Conservation (phyloP, 305 asterid genomes). For the Caryopteris hybrid region DNA sequence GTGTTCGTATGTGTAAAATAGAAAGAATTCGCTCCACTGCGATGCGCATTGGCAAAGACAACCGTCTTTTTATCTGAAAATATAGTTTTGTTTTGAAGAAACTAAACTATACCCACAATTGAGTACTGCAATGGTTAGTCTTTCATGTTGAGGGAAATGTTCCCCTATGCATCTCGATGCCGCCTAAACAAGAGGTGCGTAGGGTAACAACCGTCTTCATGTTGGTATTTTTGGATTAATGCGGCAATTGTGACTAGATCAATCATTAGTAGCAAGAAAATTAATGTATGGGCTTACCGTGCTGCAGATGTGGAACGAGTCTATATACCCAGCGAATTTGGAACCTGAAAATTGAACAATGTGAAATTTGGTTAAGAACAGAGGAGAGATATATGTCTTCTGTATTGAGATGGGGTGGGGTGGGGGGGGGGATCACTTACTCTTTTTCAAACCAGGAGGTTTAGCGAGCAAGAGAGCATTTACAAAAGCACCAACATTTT, state of each 20-base stretch:
- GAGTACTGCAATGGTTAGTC: background rate
- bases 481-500: constrained; percentile 86
- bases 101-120: background rate
- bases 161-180: background rate
- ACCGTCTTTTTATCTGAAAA: background rate
- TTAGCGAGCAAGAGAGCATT: constrained; percentile 87
- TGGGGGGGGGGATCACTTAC: constrained; percentile 42
- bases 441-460: constrained; percentile 95
- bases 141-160: background rate
- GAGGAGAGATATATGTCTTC: background rate
- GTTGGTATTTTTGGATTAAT: background rate
- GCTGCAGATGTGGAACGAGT: constrained; percentile 81
- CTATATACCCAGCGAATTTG: constrained; percentile 87
- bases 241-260: background rate
- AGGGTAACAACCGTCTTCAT: background rate
- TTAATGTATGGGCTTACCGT: constrained; percentile 51
- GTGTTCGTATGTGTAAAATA: too few species aligned
- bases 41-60: background rate
- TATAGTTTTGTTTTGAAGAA: background rate
- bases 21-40: too few species aligned
- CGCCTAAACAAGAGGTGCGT: background rate
- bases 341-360: constrained; percentile 55
- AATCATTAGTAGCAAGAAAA: background rate
- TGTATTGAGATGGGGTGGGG: background rate
- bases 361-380: background rate